Conservation (phyloP, 2,329 filamentous ascomycete genomes). For the Ascocoryne sarcoides region DNA sequence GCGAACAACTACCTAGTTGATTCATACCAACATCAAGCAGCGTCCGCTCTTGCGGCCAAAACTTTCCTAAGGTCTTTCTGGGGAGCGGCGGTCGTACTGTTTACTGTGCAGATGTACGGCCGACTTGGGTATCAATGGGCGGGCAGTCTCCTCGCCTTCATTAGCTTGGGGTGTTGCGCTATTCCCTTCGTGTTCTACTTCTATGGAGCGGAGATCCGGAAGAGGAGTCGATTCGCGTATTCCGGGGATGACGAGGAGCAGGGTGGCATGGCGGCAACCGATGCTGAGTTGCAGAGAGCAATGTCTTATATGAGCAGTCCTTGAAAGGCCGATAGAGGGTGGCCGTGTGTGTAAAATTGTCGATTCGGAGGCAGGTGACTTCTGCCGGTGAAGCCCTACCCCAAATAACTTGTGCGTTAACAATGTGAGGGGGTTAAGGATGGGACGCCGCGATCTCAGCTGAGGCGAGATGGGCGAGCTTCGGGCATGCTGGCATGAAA, state of each 20-base stretch:
- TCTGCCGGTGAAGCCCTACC: no score
- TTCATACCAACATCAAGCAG: slow-evolving; percentile 64
- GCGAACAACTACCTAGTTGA: slow-evolving; percentile 52
- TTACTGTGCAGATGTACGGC: slow-evolving; percentile 74
- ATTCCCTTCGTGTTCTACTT: slow-evolving; percentile 80
- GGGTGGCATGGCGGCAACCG: slow-evolving; percentile 7
- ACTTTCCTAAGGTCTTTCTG: slow-evolving; percentile 73
- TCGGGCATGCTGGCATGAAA: no score
- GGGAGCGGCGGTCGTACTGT: slow-evolving; percentile 69
- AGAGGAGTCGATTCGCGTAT: slow-evolving; percentile 65
- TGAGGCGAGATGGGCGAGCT: no score
- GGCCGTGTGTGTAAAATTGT: no score
- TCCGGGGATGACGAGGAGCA: slow-evolving; percentile 43
- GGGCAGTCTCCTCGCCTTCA: slow-evolving; percentile 60
- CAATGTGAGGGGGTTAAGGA: no score
- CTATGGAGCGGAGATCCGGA: slow-evolving; percentile 63
- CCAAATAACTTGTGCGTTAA: no score
- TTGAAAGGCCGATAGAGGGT: no score
- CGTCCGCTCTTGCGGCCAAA: slow-evolving; percentile 73
- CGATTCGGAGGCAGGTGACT: no score
- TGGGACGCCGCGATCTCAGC: no score
- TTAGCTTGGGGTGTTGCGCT: slow-evolving; percentile 67
- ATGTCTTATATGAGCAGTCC: slow-evolving; percentile 22
- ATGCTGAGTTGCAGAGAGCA: slow-evolving; percentile 19
- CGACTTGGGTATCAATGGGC: slow-evolving; percentile 70